Percentiles rank a stretch among this genome's conserved stretches.
These are phyloP conservation scores for Pseudopithomyces chartarum DNA, from an alignment of 2,329 filamentous ascomycete genomes.

Conservation along the genomic window DNA sequence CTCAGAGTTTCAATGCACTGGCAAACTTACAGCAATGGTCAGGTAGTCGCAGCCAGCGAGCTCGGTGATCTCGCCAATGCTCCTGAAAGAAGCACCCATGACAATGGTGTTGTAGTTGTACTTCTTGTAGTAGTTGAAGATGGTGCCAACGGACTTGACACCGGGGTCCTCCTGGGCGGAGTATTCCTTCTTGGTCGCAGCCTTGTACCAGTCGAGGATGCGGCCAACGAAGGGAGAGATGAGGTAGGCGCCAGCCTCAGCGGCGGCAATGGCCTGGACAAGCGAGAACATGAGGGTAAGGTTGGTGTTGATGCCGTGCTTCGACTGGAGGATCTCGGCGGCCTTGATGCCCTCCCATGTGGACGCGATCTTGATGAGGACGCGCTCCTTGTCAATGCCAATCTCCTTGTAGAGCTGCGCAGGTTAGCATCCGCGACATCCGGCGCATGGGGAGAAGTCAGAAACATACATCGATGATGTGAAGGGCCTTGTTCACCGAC, in stretches of 20 bases:
- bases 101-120: slow-evolving; percentile 98
- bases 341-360: slow-evolving; percentile 99
- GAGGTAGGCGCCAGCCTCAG: slow-evolving; percentile 93
- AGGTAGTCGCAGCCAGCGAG: slow-evolving; percentile 98
- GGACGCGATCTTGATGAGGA: slow-evolving; percentile 98
- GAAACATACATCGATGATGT: slow-evolving; percentile 84
- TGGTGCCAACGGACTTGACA: slow-evolving; percentile 88
- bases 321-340: slow-evolving; percentile 91
- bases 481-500: slow-evolving; percentile 92
- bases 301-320: slow-evolving; percentile 98
- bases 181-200: slow-evolving; percentile 91
- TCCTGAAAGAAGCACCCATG: slow-evolving; percentile 99
- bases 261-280: slow-evolving; percentile 91
- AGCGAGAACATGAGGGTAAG: slow-evolving; percentile 98
- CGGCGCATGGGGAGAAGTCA: background rate
- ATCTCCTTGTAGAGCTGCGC: slow-evolving; percentile 87
- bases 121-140: slow-evolving; percentile 99
- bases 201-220: slow-evolving; percentile 99
- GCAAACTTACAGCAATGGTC: slow-evolving; percentile 81
- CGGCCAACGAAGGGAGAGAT: slow-evolving; percentile 99
- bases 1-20: background rate
- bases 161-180: slow-evolving; percentile 88
- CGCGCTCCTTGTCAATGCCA: slow-evolving; percentile 89
- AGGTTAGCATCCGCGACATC: slow-evolving; percentile 25
- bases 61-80: slow-evolving; percentile 94